Evolutionary conservation across 2,329 filamentous ascomycete genomes (phyloP).

Genomic region (Allantophomopsis lycopodina): DNA sequence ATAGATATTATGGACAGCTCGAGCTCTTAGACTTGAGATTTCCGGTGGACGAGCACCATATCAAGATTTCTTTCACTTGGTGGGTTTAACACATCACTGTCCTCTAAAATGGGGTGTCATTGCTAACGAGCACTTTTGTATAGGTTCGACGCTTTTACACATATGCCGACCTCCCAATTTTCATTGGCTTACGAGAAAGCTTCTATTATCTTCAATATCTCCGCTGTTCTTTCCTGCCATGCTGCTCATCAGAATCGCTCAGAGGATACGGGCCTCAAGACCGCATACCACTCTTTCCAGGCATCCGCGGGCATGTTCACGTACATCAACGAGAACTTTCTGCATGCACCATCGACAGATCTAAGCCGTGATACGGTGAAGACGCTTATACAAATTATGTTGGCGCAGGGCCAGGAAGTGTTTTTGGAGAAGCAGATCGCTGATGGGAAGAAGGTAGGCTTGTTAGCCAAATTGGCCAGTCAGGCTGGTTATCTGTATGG

Average conservation of each 20-base stretch:
- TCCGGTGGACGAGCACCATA: constrained; percentile 95
- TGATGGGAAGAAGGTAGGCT: constrained; percentile 82
- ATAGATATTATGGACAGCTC: constrained; percentile 94
- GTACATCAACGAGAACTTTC: constrained; percentile 98
- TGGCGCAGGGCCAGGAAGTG: constrained; percentile 93
- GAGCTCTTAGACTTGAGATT: constrained; percentile 90
- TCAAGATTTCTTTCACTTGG: constrained; percentile 99
- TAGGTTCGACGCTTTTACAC: constrained; percentile 99
- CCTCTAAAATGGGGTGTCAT: too few species aligned
- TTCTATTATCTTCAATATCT: constrained; percentile 99
- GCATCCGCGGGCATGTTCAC: constrained; percentile 98
- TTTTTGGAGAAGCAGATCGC: constrained; percentile 93
- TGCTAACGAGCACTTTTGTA: too few species aligned
- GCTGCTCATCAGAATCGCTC: constrained; percentile 84
- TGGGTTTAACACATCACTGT: constrained; percentile 24
- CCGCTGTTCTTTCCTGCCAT: constrained; percentile 90
- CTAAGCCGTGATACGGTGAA: constrained; percentile 92
- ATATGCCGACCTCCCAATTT: constrained; percentile 93
- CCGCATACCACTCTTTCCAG: constrained; percentile 95
- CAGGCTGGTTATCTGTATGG: constrained; percentile 81
- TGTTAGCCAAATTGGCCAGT: constrained; percentile 85
- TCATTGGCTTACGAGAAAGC: constrained; percentile 96
- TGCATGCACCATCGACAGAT: constrained; percentile 94
- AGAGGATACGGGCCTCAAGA: constrained; percentile 87
- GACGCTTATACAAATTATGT: constrained; percentile 79